A percentile compares a stretch with the other conserved stretches of the same genome.
Conservation (phyloP, 2,329 filamentous ascomycete genomes). For the Penicillium sp. region DNA sequence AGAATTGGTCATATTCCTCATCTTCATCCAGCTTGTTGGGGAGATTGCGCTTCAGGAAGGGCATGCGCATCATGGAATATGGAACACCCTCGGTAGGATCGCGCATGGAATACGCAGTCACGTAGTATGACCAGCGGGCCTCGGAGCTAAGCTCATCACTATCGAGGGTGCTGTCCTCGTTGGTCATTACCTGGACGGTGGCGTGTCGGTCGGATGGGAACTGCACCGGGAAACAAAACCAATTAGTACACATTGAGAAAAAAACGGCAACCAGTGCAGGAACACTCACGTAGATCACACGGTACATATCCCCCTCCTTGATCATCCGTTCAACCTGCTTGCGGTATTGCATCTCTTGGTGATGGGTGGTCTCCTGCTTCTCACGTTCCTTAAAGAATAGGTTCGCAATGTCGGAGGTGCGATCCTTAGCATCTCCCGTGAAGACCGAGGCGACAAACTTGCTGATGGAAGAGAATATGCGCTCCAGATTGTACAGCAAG, state of each 20-base stretch:
- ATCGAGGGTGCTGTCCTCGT: conserved; percentile 74
- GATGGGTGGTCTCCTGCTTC: conserved; percentile 78
- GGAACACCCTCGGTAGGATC: conserved; percentile 79
- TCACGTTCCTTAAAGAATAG: conserved; percentile 78
- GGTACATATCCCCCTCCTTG: conserved; percentile 87
- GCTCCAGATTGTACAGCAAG: conserved; percentile 88
- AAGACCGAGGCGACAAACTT: conserved; percentile 79
- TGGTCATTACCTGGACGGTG: conserved; percentile 75
- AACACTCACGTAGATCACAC: conserved; percentile 77
- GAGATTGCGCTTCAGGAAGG: conserved; percentile 66
- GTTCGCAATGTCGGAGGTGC: conserved; percentile 82
- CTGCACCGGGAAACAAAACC: conserved; percentile 31
- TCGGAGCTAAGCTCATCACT: conserved; percentile 60
- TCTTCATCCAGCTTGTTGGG: conserved; percentile 57
- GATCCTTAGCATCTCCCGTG: conserved; percentile 82
- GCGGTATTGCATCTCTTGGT: conserved; percentile 81
- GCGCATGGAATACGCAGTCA: conserved; percentile 81
- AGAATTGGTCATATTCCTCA: conserved; percentile 54
- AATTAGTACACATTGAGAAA: conserved; percentile 21
- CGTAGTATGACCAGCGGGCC: conserved; percentile 85
- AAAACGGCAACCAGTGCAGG: neutral
- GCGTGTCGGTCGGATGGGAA: conserved; percentile 63
- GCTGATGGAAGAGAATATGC: conserved; percentile 74
- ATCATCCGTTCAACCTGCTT: conserved; percentile 89
- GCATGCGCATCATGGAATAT: conserved; percentile 59